Evolutionary conservation across 225 moss, liverwort and hornwort species (phyloP).

Genomic region (Physcomitrium patens): DNA sequence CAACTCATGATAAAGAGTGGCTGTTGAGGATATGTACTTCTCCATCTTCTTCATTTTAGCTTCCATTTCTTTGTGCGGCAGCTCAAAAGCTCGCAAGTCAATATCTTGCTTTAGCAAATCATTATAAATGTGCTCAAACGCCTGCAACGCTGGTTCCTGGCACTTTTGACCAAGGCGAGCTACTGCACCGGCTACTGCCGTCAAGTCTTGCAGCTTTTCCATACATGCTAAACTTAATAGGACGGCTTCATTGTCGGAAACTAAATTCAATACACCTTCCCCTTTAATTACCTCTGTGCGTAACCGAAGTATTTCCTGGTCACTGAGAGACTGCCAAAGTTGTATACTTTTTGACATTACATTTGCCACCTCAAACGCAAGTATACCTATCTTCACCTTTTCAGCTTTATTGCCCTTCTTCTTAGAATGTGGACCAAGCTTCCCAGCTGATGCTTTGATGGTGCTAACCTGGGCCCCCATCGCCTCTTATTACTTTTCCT

Average conservation of each 20-base stretch:
- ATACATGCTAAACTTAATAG: slow-evolving; percentile 91
- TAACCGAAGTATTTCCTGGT: slow-evolving; percentile 88
- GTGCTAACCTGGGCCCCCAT: slow-evolving; percentile 99
- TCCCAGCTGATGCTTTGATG: slow-evolving; percentile 83
- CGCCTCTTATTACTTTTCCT: slow-evolving; percentile 24
- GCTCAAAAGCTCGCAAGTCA: slow-evolving; percentile 68
- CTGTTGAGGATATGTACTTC: slow-evolving; percentile 77
- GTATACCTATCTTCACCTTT: slow-evolving; percentile 86
- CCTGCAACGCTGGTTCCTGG: slow-evolving; percentile 78
- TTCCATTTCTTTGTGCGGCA: slow-evolving; percentile 89
- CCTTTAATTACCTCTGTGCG: slow-evolving; percentile 95
- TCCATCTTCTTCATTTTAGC: slow-evolving; percentile 95
- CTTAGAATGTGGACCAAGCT: slow-evolving; percentile 62
- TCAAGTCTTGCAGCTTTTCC: slow-evolving; percentile 99
- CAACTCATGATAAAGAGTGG: slow-evolving; percentile 83
- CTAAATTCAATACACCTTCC: slow-evolving; percentile 93
- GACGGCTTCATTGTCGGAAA: slow-evolving; percentile 92
- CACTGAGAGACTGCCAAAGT: slow-evolving; percentile 96
- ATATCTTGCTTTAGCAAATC: slow-evolving; percentile 85
- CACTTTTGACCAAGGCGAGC: slow-evolving; percentile 91
- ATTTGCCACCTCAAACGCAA: slow-evolving; percentile 97
- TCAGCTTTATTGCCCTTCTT: slow-evolving; percentile 66
- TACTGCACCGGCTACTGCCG: slow-evolving; percentile 88
- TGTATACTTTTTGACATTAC: slow-evolving; percentile 97
- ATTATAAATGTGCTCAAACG: slow-evolving; percentile 87